Percentiles rank a stretch among this genome's conserved stretches.
Evolutionary conservation across 495 filamentous ascomycete genomes (phyloP).

Genomic region (Podospora anserina): DNA sequence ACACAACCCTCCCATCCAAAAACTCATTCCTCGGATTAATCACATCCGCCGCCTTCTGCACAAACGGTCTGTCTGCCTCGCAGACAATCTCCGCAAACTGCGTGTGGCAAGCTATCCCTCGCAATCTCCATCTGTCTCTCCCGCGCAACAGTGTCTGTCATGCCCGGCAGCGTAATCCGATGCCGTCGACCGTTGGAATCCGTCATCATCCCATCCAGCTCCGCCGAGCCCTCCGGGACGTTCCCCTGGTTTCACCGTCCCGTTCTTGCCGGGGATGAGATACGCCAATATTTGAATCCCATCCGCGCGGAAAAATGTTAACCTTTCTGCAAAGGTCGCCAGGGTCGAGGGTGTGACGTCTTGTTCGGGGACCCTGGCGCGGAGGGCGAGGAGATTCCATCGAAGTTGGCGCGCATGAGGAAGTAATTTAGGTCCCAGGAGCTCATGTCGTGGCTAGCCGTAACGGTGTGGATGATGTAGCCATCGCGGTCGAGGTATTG

Average conservation of each 20-base stretch:
- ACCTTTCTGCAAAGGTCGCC: conserved; percentile 53
- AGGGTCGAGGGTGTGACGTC: conserved; percentile 72
- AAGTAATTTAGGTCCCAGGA: conserved; percentile 57
- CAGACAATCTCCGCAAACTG: conserved; percentile 54
- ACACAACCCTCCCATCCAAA: conserved; percentile 47
- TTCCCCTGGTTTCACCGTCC: conserved; percentile 44
- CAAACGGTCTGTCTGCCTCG: conserved; percentile 48
- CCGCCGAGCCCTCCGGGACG: conserved; percentile 42
- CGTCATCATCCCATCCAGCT: conserved; percentile 52
- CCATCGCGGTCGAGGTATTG: conserved; percentile 48
- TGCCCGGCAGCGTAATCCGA: conserved; percentile 50
- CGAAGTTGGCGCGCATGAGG: conserved; percentile 54
- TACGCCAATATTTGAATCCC: conserved; percentile 51
- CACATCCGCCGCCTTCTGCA: conserved; percentile 56
- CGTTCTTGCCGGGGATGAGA: conserved; percentile 51
- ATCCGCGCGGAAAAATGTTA: conserved; percentile 47
- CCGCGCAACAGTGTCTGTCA: conserved; percentile 42
- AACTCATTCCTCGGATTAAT: conserved; percentile 45
- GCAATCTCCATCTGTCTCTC: conserved; percentile 44
- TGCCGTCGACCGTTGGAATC: conserved; percentile 47
- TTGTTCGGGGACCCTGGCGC: conserved; percentile 62
- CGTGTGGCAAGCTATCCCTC: conserved; percentile 41
- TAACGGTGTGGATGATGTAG: conserved; percentile 41
- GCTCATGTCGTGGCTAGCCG: conserved; percentile 43
- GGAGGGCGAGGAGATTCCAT: conserved; percentile 51